Evolutionary conservation across 2,329 filamentous ascomycete genomes (phyloP), one percentile per base, ranked within the genome.

Genomic region (Podosphaera fusca): DNA sequence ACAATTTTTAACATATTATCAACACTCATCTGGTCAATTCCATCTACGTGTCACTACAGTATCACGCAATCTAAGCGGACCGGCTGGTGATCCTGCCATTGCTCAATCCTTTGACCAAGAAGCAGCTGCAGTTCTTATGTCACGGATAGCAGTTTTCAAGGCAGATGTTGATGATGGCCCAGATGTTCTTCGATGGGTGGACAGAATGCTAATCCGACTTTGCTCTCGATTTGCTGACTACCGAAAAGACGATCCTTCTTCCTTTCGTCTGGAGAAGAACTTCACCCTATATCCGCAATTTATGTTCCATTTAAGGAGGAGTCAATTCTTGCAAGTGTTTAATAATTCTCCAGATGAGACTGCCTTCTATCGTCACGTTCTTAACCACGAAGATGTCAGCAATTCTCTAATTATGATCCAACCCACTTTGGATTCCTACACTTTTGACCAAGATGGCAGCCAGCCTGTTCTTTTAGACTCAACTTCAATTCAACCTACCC

Each of bases 321-420:
- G 88, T 71, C 92, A 96, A 70, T 98, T 98, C 75, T 72, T 98
- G 62, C 92, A 98, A 68, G 89, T 98, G 58, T 98, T 98, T 79
- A 98, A 98, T 75, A 98, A 96, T 70, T 96, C 90, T 0, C 92
- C 92, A 6, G 92, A 98, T 65, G 92, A 98, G 71, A 98, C 92
- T 31, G 92, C 92, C n/a, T 98, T 98, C 71, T 95, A 96, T 69
- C 80, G 92, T 60, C 92, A 98, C 67, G 88, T 98, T 2, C 76
- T 98, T 61, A 94, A 96, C 69, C 89, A 96, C 65, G 92, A 98
- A 70, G 92, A 96, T 70, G 88, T 94, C 60, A 85, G 86, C 72
- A 95, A 96, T 71, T 95, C 89, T 9, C 78, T 98, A 52, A 82
- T 98, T 69, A 98, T 98, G 92, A 96, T 98, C 62, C 92, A 98